Conservation (phyloP, 2,329 filamentous ascomycete species). For the Xylariales sp. region DNA sequence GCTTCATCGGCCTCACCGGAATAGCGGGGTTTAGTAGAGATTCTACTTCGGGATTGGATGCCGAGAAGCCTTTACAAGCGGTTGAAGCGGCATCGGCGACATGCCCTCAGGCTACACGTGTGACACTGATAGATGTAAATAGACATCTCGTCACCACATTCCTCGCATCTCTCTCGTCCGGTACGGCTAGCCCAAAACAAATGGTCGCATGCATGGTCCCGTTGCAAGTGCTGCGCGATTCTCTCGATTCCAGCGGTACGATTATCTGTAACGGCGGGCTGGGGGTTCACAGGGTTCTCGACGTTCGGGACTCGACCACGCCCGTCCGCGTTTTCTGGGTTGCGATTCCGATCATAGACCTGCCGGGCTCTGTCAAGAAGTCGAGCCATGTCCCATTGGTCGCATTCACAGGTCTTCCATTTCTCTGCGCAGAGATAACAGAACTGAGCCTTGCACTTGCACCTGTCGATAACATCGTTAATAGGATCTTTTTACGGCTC, state of each 20-base stretch:
- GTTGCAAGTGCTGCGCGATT: constrained; percentile 33
- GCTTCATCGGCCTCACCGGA: background rate
- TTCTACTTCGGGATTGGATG: background rate
- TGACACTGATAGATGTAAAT: constrained; percentile 60
- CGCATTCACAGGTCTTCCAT: constrained; percentile 52
- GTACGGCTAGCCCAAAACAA: constrained; percentile 41
- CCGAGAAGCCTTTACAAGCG: constrained; percentile 48
- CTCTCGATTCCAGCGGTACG: background rate
- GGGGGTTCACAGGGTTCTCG: background rate
- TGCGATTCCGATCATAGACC: constrained; percentile 18
- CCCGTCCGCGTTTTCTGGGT: background rate
- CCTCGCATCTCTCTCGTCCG: constrained; percentile 40
- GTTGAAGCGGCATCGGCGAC: constrained; percentile 60
- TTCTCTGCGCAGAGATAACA: constrained; percentile 38
- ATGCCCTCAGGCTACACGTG: constrained; percentile 59
- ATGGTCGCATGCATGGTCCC: constrained; percentile 40
- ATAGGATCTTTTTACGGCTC: constrained; percentile 17
- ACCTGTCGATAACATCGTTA: constrained; percentile 31
- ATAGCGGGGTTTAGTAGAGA: background rate
- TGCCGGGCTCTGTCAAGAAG: constrained; percentile 28
- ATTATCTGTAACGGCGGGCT: background rate
- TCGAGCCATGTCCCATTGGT: constrained; percentile 47
- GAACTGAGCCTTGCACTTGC: constrained; percentile 38
- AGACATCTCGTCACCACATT: constrained; percentile 47
- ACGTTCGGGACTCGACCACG: background rate